Evolutionary conservation across 805 yeast species (phyloP).

Genomic region (Pichia nanzhaoensis): DNA sequence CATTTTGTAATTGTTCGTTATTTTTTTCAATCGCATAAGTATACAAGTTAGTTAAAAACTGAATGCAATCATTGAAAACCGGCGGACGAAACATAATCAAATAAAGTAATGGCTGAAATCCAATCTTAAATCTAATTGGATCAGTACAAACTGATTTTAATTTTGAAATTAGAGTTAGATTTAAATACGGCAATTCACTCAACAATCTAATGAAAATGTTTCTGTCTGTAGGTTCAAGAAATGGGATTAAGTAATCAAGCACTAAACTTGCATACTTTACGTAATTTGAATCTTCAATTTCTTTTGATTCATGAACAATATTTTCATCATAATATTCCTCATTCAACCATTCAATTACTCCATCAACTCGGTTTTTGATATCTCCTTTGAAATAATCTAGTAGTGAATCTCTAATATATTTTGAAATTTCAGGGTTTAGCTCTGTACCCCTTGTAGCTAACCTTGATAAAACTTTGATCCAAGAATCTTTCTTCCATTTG

Average conservation of each 20-base stretch:
- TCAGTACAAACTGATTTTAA: conserved; percentile 74
- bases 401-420: conserved; percentile 60
- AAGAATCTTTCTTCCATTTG: conserved; percentile 55
- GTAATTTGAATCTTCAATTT: conserved; percentile 35
- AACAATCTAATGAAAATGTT: conserved; percentile 74
- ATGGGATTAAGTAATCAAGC: conserved; percentile 75
- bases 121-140: conserved; percentile 75
- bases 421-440: conserved; percentile 38
- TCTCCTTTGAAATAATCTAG: conserved; percentile 68
- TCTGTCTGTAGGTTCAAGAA: conserved; percentile 74
- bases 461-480: conserved; percentile 71
- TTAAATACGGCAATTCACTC: conserved; percentile 79
- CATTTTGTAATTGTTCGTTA: conserved; percentile 45
- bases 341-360: conserved; percentile 84
- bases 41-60: conserved; percentile 41
- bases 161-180: conserved; percentile 52
- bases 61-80: conserved; percentile 47
- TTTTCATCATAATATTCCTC: conserved; percentile 78
- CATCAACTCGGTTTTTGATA: conserved; percentile 63
- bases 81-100: conserved; percentile 91
- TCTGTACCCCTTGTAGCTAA: conserved; percentile 76
- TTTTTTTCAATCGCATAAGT: conserved; percentile 26
- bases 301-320: conserved; percentile 30
- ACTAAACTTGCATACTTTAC: conserved; percentile 62
- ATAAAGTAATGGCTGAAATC: conserved; percentile 76